Percentiles rank a stretch among this genome's conserved stretches.
phyloP scores from a whole-genome alignment of 305 asterid genomes.

The Solanum hybrid region DNA sequence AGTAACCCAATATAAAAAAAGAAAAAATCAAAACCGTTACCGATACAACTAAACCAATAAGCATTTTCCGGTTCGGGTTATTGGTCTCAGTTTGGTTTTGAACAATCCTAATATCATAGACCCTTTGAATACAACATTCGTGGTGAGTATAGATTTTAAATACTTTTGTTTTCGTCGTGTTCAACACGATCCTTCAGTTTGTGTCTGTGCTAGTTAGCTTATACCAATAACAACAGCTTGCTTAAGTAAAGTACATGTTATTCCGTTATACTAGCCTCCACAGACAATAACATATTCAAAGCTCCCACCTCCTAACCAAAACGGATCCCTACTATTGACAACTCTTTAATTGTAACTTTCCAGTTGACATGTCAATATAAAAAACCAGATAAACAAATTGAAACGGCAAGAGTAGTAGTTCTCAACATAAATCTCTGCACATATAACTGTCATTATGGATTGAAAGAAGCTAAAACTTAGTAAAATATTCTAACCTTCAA shows the following conservation, averaged over 20 bases:
- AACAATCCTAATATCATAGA: not conserved
- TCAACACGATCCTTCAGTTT: not conserved
- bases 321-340: not conserved
- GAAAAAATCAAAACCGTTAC: too few relatives aligned
- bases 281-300: not conserved
- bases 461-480: not conserved
- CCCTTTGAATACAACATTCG: not conserved
- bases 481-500: slow-evolving; percentile 43
- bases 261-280: not conserved
- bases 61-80: not conserved
- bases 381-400: not conserved
- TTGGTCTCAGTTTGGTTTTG: not conserved
- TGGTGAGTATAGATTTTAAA: not conserved
- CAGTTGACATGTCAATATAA: not conserved
- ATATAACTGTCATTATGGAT: not conserved
- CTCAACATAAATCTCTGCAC: not conserved
- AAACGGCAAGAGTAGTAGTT: not conserved
- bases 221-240: not conserved
- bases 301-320: not conserved
- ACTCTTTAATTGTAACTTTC: not conserved
- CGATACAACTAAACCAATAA: not conserved
- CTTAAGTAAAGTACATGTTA: not conserved
- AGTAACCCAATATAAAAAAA: not conserved
- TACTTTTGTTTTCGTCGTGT: not conserved
- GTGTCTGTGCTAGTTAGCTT: not conserved